Evolutionary conservation across 2,329 filamentous ascomycete genomes (phyloP).

Genomic region (Ophiostoma montium): DNA sequence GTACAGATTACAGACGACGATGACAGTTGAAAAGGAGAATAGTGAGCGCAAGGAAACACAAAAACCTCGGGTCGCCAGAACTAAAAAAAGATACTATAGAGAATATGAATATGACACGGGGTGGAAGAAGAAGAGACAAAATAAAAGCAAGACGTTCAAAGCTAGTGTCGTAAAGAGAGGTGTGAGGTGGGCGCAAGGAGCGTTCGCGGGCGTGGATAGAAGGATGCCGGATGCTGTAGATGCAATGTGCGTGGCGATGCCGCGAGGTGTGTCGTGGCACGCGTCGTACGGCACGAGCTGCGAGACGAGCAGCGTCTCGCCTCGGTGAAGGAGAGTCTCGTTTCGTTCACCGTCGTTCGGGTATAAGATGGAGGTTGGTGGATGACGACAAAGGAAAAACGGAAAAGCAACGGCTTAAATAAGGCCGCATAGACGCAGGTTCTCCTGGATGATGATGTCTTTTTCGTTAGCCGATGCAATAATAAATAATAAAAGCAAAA

Average conservation of each 20-base stretch:
- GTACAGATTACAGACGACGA: background rate
- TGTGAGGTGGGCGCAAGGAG: constrained; percentile 8
- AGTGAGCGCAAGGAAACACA: background rate
- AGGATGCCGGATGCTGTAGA: background rate
- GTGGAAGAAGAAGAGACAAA: constrained; percentile 4
- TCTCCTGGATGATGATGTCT: constrained; percentile 99
- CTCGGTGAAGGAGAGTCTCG: background rate
- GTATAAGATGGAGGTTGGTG: constrained; percentile 7
- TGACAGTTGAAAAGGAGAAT: background rate
- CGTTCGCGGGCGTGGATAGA: background rate
- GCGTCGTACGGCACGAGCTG: too few species aligned
- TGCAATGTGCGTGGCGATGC: too few species aligned
- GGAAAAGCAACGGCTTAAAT: constrained; percentile 10
- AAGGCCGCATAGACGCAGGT: constrained; percentile 47
- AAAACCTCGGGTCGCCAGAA: constrained; percentile 3
- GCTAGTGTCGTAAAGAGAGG: constrained; percentile 19
- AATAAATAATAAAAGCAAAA: background rate
- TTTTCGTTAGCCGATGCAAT: constrained; percentile 26
- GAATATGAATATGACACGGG: constrained; percentile 18
- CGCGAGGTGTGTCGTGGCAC: too few species aligned
- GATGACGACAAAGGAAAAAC: constrained; percentile 9
- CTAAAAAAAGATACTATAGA: constrained; percentile 5
- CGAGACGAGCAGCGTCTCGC: background rate
- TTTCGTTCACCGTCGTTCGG: constrained; percentile 8
- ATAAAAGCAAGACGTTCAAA: constrained; percentile 16